A percentile compares a stretch with the other conserved stretches of the same genome.
phyloP scores from a whole-genome alignment of 371 early-diverging fungal species.

The Mortierella polycephala region DNA sequence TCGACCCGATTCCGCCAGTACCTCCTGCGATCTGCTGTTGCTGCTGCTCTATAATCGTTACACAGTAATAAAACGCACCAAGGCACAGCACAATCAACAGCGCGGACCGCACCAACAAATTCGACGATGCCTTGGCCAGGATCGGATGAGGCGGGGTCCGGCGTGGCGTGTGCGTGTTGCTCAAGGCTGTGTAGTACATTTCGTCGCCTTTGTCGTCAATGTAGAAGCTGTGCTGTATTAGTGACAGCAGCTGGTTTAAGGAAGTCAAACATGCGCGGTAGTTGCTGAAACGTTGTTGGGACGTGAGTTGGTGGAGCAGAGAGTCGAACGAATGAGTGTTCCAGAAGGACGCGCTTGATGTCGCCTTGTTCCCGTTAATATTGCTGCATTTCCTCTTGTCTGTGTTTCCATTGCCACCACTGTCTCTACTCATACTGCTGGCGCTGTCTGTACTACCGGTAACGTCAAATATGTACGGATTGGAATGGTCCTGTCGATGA shows the following conservation, averaged over 20 bases:
- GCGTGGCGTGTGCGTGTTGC: slow-evolving; percentile 16
- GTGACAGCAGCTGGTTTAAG: no score
- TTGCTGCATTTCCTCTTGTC: no score
- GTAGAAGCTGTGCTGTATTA: no score
- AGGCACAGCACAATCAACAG: slow-evolving; percentile 31
- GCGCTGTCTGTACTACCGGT: background rate
- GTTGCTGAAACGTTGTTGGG: no score
- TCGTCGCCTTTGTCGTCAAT: no score
- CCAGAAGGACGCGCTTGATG: no score
- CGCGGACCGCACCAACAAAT: slow-evolving; percentile 21
- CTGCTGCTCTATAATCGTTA: slow-evolving; percentile 39
- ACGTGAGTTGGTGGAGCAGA: no score
- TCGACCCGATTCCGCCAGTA: background rate
- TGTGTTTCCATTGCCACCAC: background rate
- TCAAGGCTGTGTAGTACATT: no score
- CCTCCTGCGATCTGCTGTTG: slow-evolving; percentile 18
- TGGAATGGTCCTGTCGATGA: background rate
- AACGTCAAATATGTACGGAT: background rate
- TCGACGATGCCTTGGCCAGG: slow-evolving; percentile 25
- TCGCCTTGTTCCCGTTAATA: no score
- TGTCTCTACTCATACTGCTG: background rate
- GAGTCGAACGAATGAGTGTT: no score
- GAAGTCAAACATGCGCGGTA: no score
- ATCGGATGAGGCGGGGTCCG: slow-evolving; percentile 23
- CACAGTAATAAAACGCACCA: slow-evolving; percentile 40